A percentile compares a stretch with the other conserved stretches of the same genome.
Conservation (phyloP, 768 basidiomycete genomes). For the Lentinula lateritia region DNA sequence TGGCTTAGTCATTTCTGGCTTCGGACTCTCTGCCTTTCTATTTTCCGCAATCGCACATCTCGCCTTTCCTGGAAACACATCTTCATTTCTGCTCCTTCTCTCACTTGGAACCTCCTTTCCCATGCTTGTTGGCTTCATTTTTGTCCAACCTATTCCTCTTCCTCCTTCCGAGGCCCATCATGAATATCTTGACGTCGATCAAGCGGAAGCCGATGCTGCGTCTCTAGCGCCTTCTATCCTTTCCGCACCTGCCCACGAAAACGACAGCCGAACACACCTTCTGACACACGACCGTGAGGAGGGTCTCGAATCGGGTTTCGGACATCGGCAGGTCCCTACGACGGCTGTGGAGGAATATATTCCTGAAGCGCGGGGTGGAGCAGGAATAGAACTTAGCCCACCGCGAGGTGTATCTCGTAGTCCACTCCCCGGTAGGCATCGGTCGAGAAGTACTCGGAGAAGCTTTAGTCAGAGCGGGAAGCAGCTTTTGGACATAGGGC, state of each 20-base stretch:
- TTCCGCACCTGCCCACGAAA: background rate
- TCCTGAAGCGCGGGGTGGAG: background rate
- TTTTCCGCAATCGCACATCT: conserved; percentile 56
- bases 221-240: background rate
- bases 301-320: background rate
- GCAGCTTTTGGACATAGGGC: conserved; percentile 22
- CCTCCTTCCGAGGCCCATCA: conserved; percentile 10
- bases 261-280: conserved; percentile 2
- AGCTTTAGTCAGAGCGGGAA: conserved; percentile 18
- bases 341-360: conserved; percentile 8
- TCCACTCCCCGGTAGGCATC: background rate
- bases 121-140: conserved; percentile 48
- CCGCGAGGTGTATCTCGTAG: background rate
- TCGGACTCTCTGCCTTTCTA: conserved; percentile 64
- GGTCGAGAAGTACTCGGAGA: conserved; percentile 10
- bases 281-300: background rate
- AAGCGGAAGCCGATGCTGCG: conserved; percentile 2
- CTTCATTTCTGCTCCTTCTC: conserved; percentile 50
- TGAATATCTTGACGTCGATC: background rate
- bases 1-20: conserved; percentile 56
- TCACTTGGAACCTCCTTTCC: conserved; percentile 54
- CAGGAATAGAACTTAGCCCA: conserved; percentile 7
- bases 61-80: conserved; percentile 53
- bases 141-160: conserved; percentile 43
- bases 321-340: conserved; percentile 7